Base-by-base conservation (phyloP, 2,329 filamentous ascomycete genomes). In the Aspergillus floridensis region DNA sequence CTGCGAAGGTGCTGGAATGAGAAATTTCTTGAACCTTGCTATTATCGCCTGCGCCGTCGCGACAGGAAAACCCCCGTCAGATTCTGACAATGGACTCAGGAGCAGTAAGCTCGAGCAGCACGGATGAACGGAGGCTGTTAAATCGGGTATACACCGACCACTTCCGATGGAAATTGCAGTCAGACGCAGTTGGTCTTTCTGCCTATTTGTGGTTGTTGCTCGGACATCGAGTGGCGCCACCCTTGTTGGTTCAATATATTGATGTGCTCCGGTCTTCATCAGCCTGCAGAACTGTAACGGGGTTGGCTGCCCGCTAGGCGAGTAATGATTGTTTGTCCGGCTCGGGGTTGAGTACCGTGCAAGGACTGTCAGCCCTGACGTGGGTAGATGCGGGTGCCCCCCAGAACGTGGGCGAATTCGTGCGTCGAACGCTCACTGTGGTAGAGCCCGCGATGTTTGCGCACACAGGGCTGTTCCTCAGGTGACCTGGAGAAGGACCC, bases 111-210 rank as follows among this genome's bases (percentile, higher is more conserved):
- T 55, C 19, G 5, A 44, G 47, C 21, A 21, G 31, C 26, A 46
- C 53, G 53, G 53, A 55, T 55, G 53, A 48, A 55, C 31, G 53
- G 53, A 48, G 46, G 22, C 38, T 55, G 16, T 29, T 35, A 10
- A 29, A 35, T 19, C 12, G 35, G 47, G 41, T 41, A 35, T 52
- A 11, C 41, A 46, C 53, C 41, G 44, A 55, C n/a, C 19, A 48
- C 41, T 35, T 55, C 53, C 44, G 53, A 46, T 29, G 26, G 24
- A 26, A 26, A 26, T 47, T 32, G 44, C 47, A 44, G 16, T 49
- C 10, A n/a, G 22, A 48, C 26, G 7, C 26, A 24, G 53, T 16
- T 31, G n/a, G 29, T 48, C 26, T 32, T 48, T 31, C 53, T 55
- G 22, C 26, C 44, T 48, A 44, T 44, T 44, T 44, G 38, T 24